Evolutionary conservation across 192 early-diverging fungal species (phyloP).

Genomic region (Globomyces pollinis-pini): DNA sequence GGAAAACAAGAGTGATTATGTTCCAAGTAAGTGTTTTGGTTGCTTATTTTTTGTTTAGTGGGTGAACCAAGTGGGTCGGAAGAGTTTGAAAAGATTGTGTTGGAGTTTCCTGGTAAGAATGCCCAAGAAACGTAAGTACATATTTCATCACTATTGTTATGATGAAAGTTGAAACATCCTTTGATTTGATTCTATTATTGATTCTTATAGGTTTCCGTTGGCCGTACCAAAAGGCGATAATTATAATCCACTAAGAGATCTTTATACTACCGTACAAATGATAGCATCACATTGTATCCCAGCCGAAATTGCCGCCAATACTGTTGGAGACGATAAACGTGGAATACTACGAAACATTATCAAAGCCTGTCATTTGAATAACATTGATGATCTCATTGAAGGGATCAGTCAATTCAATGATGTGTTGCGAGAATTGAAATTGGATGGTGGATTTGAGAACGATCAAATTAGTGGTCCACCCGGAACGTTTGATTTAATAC

Average conservation of each 20-base stretch:
- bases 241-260: constrained; percentile 77
- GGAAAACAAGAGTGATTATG: neutral
- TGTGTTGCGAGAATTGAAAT: constrained; percentile 40
- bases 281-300: constrained; percentile 53
- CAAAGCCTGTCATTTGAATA: constrained; percentile 68
- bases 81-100: neutral
- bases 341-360: constrained; percentile 71
- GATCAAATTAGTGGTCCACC: constrained; percentile 21
- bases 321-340: constrained; percentile 54
- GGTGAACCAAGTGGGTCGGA: neutral
- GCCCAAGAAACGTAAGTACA: constrained; percentile 27
- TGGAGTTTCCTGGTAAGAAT: constrained; percentile 35
- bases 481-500: constrained; percentile 59
- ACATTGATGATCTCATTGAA: constrained; percentile 55
- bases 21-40: neutral
- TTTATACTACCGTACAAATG: constrained; percentile 58
- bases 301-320: constrained; percentile 17
- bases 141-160: too few species aligned
- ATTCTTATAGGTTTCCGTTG: constrained; percentile 20
- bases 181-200: too few species aligned
- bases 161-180: too few species aligned
- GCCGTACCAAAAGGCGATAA: constrained; percentile 42
- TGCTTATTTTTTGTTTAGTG: too few species aligned
- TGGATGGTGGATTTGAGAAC: constrained; percentile 24
- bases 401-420: constrained; percentile 68